Evolutionary conservation across 2,329 filamentous ascomycete species (phyloP).

Genomic region (Pseudogymnoascus destructans): DNA sequence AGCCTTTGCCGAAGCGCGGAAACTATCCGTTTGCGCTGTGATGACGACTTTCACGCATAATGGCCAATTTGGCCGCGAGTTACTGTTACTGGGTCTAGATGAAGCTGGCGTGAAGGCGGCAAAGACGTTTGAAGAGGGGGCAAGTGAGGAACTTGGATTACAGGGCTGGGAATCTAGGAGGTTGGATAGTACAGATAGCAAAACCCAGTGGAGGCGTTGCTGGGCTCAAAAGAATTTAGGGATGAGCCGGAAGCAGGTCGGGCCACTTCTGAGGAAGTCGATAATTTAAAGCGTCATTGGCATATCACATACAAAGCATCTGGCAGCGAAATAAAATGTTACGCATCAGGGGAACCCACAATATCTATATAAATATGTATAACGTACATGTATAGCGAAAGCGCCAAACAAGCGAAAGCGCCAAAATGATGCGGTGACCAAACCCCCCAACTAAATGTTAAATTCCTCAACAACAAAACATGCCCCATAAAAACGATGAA

Average conservation of each 20-base stretch:
- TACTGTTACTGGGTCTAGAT: constrained; percentile 52
- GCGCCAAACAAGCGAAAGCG: no score
- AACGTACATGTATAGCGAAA: no score
- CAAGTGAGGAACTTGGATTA: constrained; percentile 40
- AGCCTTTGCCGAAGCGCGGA: constrained; percentile 41
- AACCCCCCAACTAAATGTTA: no score
- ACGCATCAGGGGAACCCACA: no score
- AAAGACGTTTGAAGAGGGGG: constrained; percentile 38
- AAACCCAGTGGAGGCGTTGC: constrained; percentile 38
- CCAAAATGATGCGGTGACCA: no score
- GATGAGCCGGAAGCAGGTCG: constrained; percentile 56
- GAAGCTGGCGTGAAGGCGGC: constrained; percentile 37
- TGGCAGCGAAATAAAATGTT: not conserved
- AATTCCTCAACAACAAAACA: no score
- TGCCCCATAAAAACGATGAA: no score
- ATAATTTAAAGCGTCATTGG: constrained; percentile 21
- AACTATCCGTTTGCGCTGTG: constrained; percentile 49
- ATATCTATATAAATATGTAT: not conserved
- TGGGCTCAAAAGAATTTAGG: constrained; percentile 55
- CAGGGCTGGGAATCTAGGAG: constrained; percentile 38
- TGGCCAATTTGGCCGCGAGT: constrained; percentile 48
- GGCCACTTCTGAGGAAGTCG: constrained; percentile 48
- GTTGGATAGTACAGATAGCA: constrained; percentile 31
- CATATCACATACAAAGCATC: not conserved
- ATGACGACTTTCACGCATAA: constrained; percentile 52